Conservation (phyloP, 495 filamentous ascomycete genomes). For the Rostrohypoxylon terebratum region DNA sequence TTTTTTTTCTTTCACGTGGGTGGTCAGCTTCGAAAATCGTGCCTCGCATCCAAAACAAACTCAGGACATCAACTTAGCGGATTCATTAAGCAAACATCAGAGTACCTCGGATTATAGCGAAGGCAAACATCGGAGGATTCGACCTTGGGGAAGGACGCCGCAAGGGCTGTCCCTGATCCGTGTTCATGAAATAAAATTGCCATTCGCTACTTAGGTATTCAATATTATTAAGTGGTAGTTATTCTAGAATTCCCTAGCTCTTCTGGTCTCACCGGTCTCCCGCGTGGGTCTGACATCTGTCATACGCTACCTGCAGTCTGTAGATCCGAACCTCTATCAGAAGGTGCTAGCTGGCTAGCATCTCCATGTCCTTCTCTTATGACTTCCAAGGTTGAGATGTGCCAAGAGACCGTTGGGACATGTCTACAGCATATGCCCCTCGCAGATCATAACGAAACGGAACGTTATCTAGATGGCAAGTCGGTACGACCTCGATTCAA, state of each 20-base stretch:
- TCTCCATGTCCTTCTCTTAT: not conserved
- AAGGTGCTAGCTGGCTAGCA: not conserved
- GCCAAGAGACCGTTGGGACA: slow-evolving; percentile 1
- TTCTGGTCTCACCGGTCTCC: slow-evolving; percentile 13
- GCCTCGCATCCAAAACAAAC: not conserved
- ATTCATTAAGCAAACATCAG: slow-evolving; percentile 24
- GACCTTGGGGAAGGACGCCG: not conserved
- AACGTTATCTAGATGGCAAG: not conserved
- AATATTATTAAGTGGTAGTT: not conserved
- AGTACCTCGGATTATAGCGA: not conserved
- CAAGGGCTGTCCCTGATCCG: not conserved
- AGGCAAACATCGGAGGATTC: not conserved
- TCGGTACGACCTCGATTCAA: not conserved
- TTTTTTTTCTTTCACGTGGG: not conserved
- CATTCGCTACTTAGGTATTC: not conserved
- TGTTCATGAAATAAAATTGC: not conserved
- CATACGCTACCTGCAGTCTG: not conserved
- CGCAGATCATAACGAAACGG: not conserved
- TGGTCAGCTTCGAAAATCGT: not conserved
- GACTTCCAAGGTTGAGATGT: not conserved
- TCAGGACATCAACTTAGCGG: not conserved
- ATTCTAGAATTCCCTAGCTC: slow-evolving; percentile 9
- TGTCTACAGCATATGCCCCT: slow-evolving; percentile 2
- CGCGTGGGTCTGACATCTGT: slow-evolving; percentile 3
- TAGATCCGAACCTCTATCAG: slow-evolving; percentile 10